Base-by-base conservation (phyloP, 2,329 filamentous ascomycete genomes). In the Neopestalotiopsis sp. region DNA sequence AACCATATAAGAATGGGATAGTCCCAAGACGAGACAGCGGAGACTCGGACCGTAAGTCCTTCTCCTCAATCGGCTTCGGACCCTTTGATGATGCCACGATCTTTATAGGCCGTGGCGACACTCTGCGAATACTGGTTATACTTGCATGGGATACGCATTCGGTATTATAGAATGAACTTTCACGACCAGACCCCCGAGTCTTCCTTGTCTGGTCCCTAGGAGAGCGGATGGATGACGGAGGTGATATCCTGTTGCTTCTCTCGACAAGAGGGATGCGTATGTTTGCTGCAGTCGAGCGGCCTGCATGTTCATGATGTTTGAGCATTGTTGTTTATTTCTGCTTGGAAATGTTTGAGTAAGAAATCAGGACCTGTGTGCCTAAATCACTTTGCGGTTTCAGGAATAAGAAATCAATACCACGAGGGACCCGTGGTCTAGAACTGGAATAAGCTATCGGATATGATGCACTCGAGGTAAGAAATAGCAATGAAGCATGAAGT, bases 171-270 rank as follows among this genome's bases (percentile, higher is more conserved):
- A 82, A 75, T 17, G 80, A 82, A 59, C 74, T 73, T 66, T 80
- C 79, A 3, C 77, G 72, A 70, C 80, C 82, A 2, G 79, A 77
- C 30, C 71, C 72, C 14, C 17, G 45, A 10, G 76, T 76, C 63
- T 82, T 79, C 1, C 80, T 81, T 3, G 81, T 82, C 69, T 82
- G 79, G 66, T 74, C 80, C 77, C 62, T 77, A 66, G 66, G 76
- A 78, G 69, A 82, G 65, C 65, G 32, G n/a, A 56, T 20, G 9
- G 34, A 61, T 42, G 73, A 69, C 13, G 3, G 57, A 66, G 74
- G 61, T 20, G 34, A 34, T 24, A 59, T 30, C 24, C 28, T 65
- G 56, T 70, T 71, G 68, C 67, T 68, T 65, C 68, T 69, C 61
- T 68, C 68, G 63, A 69, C 67, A 70, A 74, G 72, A 67, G 62